These are phyloP conservation scores for Quillaja saponaria DNA, from an alignment of 306 rosid genomes.

Conservation along the genomic window DNA sequence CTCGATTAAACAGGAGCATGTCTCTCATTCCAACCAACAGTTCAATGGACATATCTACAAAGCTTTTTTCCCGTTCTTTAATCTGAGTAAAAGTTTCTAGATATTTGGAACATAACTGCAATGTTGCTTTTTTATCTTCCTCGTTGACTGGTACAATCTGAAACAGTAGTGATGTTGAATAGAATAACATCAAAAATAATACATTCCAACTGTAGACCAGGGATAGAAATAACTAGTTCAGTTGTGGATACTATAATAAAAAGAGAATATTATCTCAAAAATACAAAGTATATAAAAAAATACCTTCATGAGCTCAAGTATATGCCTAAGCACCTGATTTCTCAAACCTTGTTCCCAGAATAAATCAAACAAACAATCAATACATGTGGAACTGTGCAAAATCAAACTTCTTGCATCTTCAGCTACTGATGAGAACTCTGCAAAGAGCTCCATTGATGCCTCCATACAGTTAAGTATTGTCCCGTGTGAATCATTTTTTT, in stretches of 20 bases:
- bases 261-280: constrained; percentile 23
- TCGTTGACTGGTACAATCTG: constrained; percentile 68
- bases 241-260: constrained; percentile 13
- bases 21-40: constrained; percentile 83
- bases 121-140: constrained; percentile 75
- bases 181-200: constrained; percentile 11
- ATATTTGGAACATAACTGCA: constrained; percentile 84
- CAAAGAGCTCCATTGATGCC: constrained; percentile 67
- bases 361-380: constrained; percentile 80
- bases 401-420: constrained; percentile 68
- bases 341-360: constrained; percentile 92
- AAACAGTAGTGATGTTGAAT: constrained; percentile 20
- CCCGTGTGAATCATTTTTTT: constrained; percentile 37
- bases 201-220: constrained; percentile 7
- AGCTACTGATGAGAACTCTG: constrained; percentile 56
- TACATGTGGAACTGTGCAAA: constrained; percentile 61
- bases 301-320: constrained; percentile 94
- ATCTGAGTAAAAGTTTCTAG: constrained; percentile 83
- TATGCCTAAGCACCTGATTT: constrained; percentile 64
- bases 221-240: constrained; percentile 26
- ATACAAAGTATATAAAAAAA: constrained; percentile 18
- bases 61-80: constrained; percentile 72
- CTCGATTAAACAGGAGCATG: constrained; percentile 61
- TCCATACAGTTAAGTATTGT: constrained; percentile 59
- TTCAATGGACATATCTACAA: constrained; percentile 71